Percentiles rank a stretch among this genome's conserved stretches.
phyloP scores from a whole-genome alignment of 2,329 filamentous ascomycete genomes.

The Didymella sp. region DNA sequence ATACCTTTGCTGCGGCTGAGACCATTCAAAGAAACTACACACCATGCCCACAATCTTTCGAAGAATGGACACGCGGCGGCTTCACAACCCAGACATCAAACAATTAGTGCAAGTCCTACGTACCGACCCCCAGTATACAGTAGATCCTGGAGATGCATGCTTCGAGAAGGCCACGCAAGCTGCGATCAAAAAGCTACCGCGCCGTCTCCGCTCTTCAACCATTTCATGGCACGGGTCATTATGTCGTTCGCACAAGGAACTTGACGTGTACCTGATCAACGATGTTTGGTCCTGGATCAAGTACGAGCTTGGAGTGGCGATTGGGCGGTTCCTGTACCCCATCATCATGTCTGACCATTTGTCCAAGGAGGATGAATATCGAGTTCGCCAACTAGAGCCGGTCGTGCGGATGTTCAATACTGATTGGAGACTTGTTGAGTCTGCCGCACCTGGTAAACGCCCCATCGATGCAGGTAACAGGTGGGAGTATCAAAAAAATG shows the following conservation, averaged over 20 bases:
- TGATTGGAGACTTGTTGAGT: slow-evolving; percentile 23
- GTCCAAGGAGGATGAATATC: slow-evolving; percentile 21
- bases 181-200: slow-evolving; percentile 32
- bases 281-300: slow-evolving; percentile 34
- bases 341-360: slow-evolving; percentile 32
- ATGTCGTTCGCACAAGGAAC: slow-evolving; percentile 35
- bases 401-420: slow-evolving; percentile 36
- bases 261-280: slow-evolving; percentile 29
- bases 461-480: slow-evolving; percentile 24
- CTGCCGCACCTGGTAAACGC: slow-evolving; percentile 26
- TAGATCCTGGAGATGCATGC: not conserved
- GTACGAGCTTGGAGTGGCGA: slow-evolving; percentile 31
- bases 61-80: slow-evolving; percentile 25
- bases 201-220: slow-evolving; percentile 30
- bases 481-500: slow-evolving; percentile 33
- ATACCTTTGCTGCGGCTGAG: not conserved
- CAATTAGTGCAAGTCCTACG: slow-evolving; percentile 31
- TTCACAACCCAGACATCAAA: slow-evolving; percentile 36
- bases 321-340: slow-evolving; percentile 39
- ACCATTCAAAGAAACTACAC: not conserved
- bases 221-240: slow-evolving; percentile 24
- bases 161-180: slow-evolving; percentile 21
- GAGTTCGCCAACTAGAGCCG: slow-evolving; percentile 38
- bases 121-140: slow-evolving; percentile 8
- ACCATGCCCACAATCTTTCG: slow-evolving; percentile 16